These are phyloP conservation scores for Amanita brunnescens DNA, from an alignment of 768 basidiomycete species.

Conservation along the genomic window DNA sequence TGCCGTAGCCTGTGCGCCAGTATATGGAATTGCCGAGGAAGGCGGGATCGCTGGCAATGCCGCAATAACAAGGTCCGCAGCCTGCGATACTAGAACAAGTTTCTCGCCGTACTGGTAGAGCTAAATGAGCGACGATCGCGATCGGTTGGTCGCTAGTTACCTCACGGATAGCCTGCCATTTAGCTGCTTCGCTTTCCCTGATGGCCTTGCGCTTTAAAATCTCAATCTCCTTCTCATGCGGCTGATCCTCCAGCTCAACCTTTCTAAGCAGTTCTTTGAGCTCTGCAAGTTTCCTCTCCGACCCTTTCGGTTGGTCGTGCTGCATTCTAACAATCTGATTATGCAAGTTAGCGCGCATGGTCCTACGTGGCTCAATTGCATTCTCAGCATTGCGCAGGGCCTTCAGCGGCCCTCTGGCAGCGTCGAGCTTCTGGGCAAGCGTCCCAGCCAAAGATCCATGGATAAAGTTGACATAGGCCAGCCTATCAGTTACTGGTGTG, in stretches of 20 bases:
- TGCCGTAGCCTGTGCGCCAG: slow-evolving; percentile 54
- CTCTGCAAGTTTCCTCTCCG: slow-evolving; percentile 62
- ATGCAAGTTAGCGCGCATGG: slow-evolving; percentile 46
- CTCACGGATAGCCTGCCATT: slow-evolving; percentile 80
- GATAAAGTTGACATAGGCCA: slow-evolving; percentile 76
- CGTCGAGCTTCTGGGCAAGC: slow-evolving; percentile 54
- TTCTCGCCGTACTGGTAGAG: slow-evolving; percentile 68
- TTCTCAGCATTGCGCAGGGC: slow-evolving; percentile 64
- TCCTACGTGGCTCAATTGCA: slow-evolving; percentile 51
- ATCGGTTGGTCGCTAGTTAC: slow-evolving; percentile 24
- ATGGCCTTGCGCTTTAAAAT: slow-evolving; percentile 70
- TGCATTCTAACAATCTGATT: slow-evolving; percentile 58
- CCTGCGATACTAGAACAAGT: slow-evolving; percentile 63
- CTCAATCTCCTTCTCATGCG: slow-evolving; percentile 61
- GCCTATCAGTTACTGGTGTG: slow-evolving; percentile 60
- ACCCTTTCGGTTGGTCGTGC: slow-evolving; percentile 53
- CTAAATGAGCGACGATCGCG: background rate
- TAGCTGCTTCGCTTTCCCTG: slow-evolving; percentile 62
- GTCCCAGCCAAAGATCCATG: slow-evolving; percentile 57
- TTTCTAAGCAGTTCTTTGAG: slow-evolving; percentile 62
- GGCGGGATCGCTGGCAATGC: slow-evolving; percentile 67
- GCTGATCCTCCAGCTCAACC: slow-evolving; percentile 53
- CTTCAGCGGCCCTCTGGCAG: slow-evolving; percentile 61
- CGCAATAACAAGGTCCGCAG: slow-evolving; percentile 50
- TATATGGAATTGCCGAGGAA: slow-evolving; percentile 43